Percentiles rank a stretch among this genome's conserved stretches.
Evolutionary conservation across 2,329 filamentous ascomycete species (phyloP).

Genomic region (Penicillium sp.): DNA sequence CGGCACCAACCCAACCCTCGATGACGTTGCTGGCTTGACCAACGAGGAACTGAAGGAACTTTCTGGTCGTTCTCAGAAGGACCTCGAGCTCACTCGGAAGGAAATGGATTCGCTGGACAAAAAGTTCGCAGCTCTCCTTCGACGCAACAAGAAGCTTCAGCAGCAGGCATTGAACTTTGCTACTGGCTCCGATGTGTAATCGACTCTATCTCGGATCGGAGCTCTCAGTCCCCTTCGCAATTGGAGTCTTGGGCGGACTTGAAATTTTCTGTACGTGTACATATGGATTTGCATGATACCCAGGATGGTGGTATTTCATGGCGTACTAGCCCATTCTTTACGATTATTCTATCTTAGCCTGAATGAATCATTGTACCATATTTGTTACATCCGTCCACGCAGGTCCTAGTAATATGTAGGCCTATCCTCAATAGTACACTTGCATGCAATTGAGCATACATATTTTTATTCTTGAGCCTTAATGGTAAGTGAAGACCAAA

Average conservation of each 20-base stretch:
- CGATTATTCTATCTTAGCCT: not conserved
- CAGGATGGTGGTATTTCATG: not conserved
- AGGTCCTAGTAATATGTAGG: not conserved
- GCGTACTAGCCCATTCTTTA: not conserved
- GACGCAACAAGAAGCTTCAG: conserved; percentile 43
- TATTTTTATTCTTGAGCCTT: not conserved
- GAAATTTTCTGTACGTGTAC: not conserved
- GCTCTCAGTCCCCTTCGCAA: not conserved
- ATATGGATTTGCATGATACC: not conserved
- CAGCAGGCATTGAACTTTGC: conserved; percentile 38
- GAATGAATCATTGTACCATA: not conserved
- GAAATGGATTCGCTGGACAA: conserved; percentile 58
- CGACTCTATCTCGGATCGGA: not conserved
- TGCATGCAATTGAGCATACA: not conserved
- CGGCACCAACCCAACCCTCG: conserved; percentile 33
- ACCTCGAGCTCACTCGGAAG: conserved; percentile 68
- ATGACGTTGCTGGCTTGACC: conserved; percentile 43
- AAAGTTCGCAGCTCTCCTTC: conserved; percentile 39
- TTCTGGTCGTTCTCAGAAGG: conserved; percentile 49
- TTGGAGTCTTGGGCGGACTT: not conserved
- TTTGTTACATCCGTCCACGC: not conserved
- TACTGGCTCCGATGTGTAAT: conserved; percentile 1
- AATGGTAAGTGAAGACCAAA: too few species aligned
- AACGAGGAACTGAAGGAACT: conserved; percentile 40
- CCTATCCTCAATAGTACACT: not conserved